Conservation (phyloP, 352 stramenopile genomes). For the Globisporangium paroecandrum region DNA sequence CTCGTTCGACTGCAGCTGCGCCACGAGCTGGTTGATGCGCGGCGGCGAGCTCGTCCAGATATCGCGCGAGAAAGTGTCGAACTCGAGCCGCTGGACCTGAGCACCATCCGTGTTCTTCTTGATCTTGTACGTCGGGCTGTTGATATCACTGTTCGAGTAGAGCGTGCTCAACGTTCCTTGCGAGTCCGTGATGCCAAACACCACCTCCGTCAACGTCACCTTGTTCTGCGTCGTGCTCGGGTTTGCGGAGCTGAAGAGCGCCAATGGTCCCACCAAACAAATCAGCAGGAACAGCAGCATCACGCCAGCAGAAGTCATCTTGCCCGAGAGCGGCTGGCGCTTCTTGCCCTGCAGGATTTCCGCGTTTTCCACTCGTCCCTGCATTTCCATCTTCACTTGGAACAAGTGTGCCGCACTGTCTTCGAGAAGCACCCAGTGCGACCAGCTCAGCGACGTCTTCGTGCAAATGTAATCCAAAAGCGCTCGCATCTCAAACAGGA, state of each 20-base stretch:
- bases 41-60: conserved; percentile 73
- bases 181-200: conserved; percentile 71
- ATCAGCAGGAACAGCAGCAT: conserved; percentile 79
- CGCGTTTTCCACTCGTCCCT: conserved; percentile 51
- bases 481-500: conserved; percentile 87
- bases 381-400: conserved; percentile 77
- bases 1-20: conserved; percentile 65
- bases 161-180: conserved; percentile 73
- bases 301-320: conserved; percentile 67
- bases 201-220: conserved; percentile 55
- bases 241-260: conserved; percentile 86
- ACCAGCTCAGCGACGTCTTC: conserved; percentile 76
- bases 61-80: conserved; percentile 73
- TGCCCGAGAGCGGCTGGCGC: conserved; percentile 60
- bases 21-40: conserved; percentile 63
- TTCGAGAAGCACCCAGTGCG: conserved; percentile 82
- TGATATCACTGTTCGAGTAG: conserved; percentile 73
- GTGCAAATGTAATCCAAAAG: conserved; percentile 86
- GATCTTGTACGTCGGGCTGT: conserved; percentile 62
- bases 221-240: conserved; percentile 73
- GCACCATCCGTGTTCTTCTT: conserved; percentile 67
- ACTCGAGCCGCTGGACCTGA: conserved; percentile 75
- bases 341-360: conserved; percentile 79
- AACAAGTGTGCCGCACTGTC: conserved; percentile 81
- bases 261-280: conserved; percentile 71